A percentile compares a stretch with the other conserved stretches of the same genome.
phyloP scores from a whole-genome alignment of 495 filamentous ascomycete species.

The Physcia stellaris region DNA sequence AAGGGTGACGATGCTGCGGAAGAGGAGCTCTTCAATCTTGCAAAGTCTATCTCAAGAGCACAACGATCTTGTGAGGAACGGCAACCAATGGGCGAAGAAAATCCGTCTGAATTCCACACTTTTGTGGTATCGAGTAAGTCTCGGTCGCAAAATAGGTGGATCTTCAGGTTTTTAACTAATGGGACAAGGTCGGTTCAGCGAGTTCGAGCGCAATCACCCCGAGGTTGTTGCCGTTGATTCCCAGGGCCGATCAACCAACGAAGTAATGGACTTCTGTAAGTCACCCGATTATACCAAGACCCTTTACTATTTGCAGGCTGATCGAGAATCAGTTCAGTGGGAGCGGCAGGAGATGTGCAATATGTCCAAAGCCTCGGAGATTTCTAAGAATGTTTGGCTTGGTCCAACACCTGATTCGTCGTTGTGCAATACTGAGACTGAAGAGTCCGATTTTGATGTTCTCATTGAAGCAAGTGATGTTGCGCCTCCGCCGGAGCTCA shows the following conservation, averaged over 20 bases:
- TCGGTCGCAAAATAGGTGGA: not conserved
- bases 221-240: constrained; percentile 65
- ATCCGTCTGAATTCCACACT: constrained; percentile 61
- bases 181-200: constrained; percentile 43
- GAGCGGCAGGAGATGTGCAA: constrained; percentile 84
- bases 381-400: constrained; percentile 77
- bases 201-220: constrained; percentile 59
- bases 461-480: constrained; percentile 79
- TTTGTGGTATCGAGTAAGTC: constrained; percentile 58
- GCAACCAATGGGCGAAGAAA: constrained; percentile 38
- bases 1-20: constrained; percentile 46
- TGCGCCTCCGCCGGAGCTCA: constrained; percentile 47
- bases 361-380: constrained; percentile 84
- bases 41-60: constrained; percentile 56
- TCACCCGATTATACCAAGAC: constrained; percentile 3
- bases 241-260: constrained; percentile 54
- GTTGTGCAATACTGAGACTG: constrained; percentile 18
- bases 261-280: constrained; percentile 78
- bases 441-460: constrained; percentile 42
- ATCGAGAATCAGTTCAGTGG: constrained; percentile 42
- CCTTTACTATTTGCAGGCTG: not conserved
- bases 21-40: constrained; percentile 48
- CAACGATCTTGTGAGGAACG: constrained; percentile 60
- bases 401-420: constrained; percentile 71
- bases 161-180: not conserved